Evolutionary conservation across 176 grass and related monocot species (phyloP).

Genomic region (Phoenix roebelenii): DNA sequence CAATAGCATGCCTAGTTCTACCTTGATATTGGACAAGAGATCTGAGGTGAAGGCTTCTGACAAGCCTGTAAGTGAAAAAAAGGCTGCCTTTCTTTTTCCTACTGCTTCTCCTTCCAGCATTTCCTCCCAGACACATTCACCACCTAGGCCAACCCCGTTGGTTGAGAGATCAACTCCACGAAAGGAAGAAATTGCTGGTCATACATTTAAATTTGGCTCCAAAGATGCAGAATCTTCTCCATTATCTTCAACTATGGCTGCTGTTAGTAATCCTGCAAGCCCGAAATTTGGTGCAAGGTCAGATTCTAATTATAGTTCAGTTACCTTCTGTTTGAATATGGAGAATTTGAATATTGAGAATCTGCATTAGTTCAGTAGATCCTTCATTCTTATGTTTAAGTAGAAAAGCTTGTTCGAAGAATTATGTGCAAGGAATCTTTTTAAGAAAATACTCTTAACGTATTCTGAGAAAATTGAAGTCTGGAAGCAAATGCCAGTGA

Average conservation of each 20-base stretch:
- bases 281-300: not conserved
- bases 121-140: not conserved
- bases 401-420: no score
- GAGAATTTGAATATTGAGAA: no score
- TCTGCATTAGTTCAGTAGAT: no score
- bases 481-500: no score
- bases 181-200: not conserved
- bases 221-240: not conserved
- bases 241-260: not conserved
- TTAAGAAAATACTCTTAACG: no score
- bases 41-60: slow-evolving; percentile 12
- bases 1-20: slow-evolving; percentile 9
- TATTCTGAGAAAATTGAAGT: no score
- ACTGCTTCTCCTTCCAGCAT: not conserved
- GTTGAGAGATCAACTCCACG: not conserved
- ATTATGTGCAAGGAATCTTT: no score
- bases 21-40: slow-evolving; percentile 20
- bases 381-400: no score
- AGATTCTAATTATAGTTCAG: no score
- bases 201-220: not conserved
- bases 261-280: not conserved
- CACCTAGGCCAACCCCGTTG: not conserved
- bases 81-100: not conserved
- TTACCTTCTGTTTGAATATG: no score
- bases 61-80: not conserved